Evolutionary conservation across 805 yeast species (phyloP), one percentile per base, ranked within the genome.

Genomic region (Ogataea minuta): DNA sequence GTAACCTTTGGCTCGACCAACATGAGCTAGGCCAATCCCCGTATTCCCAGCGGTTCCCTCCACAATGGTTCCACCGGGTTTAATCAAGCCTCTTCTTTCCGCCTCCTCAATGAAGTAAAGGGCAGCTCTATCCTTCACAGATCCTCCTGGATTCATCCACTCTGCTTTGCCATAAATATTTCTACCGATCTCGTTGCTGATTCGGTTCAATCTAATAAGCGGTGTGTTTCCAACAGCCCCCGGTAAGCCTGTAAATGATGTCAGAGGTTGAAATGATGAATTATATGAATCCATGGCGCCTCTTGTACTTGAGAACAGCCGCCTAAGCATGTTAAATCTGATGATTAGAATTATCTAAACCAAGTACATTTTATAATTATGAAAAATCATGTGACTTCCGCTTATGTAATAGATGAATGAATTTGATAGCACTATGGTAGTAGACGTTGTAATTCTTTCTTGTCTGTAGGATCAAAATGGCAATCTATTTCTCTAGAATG

Each of bases 11-110:
- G 90, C 75, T 24, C 95, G 70, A 58, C 95, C 85, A 31, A 81
- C 77, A 53, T 74, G 79, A 6, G 95, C 96, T 40, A 88, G 67
- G 1, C 96, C 96, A 50, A 88, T 88, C 12, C 96, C 96, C n/a
- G 96, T 88, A 65, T 88, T 88, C 23, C 96, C 96, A 3, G 96
- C 96, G 9, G 96, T 87, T 6, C 95, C 95, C 63, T 88, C 96
- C 12, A 88, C 90, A 21, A 88, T 77, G 2, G 95, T 88, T 23
- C 93, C 95, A 7, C 95, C 93, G 4, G 88, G 77, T 42, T 66
- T 59, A 41, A 88, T 68, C 39, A 72, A 63, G 2, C 88, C 88
- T 44, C 68, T 69, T 24, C 61, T 57, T 57, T 88, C 96, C 19
- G 96, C 96, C 49, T 87, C 89, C 50, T 82, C 72, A 36, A 88